Percentiles rank a stretch among this genome's conserved stretches.
These are phyloP conservation scores for Aspergillus taichungensis DNA, from an alignment of 495 filamentous ascomycete genomes.

Conservation along the genomic window DNA sequence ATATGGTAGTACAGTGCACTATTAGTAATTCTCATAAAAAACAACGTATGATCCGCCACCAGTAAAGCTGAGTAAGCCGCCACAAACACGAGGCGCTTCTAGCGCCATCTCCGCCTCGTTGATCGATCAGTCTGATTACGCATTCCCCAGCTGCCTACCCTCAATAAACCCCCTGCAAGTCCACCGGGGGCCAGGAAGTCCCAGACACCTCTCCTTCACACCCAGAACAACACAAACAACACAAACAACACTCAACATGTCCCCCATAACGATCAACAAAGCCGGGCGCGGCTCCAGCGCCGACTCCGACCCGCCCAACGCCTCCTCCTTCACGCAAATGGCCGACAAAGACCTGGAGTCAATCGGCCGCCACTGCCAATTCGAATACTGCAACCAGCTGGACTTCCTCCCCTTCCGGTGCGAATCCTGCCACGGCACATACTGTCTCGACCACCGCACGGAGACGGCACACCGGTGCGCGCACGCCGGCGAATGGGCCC, in stretches of 20 bases:
- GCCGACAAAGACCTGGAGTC: slow-evolving; percentile 62
- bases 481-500: slow-evolving; percentile 80
- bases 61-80: slow-evolving; percentile 22
- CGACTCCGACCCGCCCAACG: slow-evolving; percentile 6
- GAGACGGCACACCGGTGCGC: slow-evolving; percentile 76
- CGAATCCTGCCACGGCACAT: slow-evolving; percentile 77
- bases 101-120: slow-evolving; percentile 5
- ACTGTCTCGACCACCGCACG: slow-evolving; percentile 90
- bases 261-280: slow-evolving; percentile 25
- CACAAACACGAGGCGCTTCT: slow-evolving; percentile 29
- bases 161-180: not conserved
- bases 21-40: no score
- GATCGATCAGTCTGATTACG: not conserved
- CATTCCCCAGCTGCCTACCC: slow-evolving; percentile 6
- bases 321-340: slow-evolving; percentile 50
- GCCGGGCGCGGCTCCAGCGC: slow-evolving; percentile 3
- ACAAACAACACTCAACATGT: slow-evolving; percentile 10
- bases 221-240: not conserved
- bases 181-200: not conserved
- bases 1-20: not conserved
- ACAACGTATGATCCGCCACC: no score
- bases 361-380: slow-evolving; percentile 87
- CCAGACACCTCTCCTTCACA: not conserved
- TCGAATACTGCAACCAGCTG: slow-evolving; percentile 81
- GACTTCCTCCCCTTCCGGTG: slow-evolving; percentile 96